Conservation (phyloP, 2,329 filamentous ascomycete genomes). For the Paramyrothecium sp. region DNA sequence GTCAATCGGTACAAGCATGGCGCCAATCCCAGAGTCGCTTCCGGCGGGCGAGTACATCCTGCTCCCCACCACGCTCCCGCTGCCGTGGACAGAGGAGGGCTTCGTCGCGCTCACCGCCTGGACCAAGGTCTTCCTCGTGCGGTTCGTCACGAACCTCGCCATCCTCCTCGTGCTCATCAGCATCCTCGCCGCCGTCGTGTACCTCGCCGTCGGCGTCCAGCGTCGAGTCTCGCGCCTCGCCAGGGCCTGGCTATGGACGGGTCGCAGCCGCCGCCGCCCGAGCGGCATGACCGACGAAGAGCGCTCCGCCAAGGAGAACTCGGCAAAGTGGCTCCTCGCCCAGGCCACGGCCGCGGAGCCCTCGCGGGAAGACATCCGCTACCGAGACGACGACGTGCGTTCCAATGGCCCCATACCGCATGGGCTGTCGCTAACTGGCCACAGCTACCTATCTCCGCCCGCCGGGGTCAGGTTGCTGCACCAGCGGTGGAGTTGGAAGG, state of each 20-base stretch:
- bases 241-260: background rate
- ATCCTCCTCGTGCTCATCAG: slow-evolving; percentile 16
- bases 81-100: background rate
- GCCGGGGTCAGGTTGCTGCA: background rate
- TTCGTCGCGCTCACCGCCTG: background rate
- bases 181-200: slow-evolving; percentile 13
- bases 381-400: background rate
- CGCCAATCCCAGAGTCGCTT: background rate
- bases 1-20: background rate
- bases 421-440: background rate
- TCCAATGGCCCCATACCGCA: background rate
- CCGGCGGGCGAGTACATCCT: background rate
- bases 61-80: background rate
- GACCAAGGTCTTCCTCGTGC: background rate
- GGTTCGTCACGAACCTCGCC: slow-evolving; percentile 10
- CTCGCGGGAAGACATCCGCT: background rate
- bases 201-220: slow-evolving; percentile 7
- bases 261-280: background rate
- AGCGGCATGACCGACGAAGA: background rate
- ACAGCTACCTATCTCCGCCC: background rate
- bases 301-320: slow-evolving; percentile 3
- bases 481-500: background rate
- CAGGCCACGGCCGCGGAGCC: background rate
- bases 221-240: background rate
- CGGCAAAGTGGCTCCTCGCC: background rate